Evolutionary conservation across 1,284 basidiomycete species (phyloP).

Genomic region (Inonotus obliquus): DNA sequence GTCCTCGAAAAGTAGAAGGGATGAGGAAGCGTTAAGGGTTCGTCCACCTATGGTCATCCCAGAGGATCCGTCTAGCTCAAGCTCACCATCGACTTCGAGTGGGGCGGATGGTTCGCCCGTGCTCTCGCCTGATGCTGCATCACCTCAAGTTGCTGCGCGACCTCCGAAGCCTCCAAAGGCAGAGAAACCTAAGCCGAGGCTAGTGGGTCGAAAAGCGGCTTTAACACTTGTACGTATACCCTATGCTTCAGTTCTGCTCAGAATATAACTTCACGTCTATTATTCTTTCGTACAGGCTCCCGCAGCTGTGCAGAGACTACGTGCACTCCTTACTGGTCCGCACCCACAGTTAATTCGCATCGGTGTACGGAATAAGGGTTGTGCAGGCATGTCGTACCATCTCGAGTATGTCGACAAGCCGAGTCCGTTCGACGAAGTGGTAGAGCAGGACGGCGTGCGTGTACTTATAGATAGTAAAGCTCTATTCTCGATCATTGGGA

Average conservation of each 20-base stretch:
- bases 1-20: constrained; percentile 24
- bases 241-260: constrained; percentile 1
- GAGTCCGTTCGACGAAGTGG: constrained; percentile 95
- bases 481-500: constrained; percentile 96
- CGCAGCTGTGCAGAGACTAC: constrained; percentile 70
- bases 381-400: constrained; percentile 96
- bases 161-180: constrained; percentile 63
- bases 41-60: constrained; percentile 51
- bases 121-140: constrained; percentile 54
- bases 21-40: constrained; percentile 36
- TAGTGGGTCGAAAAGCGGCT: constrained; percentile 78
- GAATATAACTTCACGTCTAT: not conserved
- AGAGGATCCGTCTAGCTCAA: constrained; percentile 12
- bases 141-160: constrained; percentile 65
- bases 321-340: constrained; percentile 66
- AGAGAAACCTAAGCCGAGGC: constrained; percentile 57
- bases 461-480: constrained; percentile 98
- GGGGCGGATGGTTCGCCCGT: constrained; percentile 30
- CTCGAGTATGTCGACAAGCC: constrained; percentile 93
- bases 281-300: constrained; percentile 57
- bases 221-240: constrained; percentile 66
- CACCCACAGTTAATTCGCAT: constrained; percentile 93
- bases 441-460: constrained; percentile 89
- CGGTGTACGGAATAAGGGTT: constrained; percentile 97
- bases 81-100: constrained; percentile 1